Evolutionary conservation across 768 basidiomycete genomes (phyloP).

Genomic region (Scleroderma bovista): DNA sequence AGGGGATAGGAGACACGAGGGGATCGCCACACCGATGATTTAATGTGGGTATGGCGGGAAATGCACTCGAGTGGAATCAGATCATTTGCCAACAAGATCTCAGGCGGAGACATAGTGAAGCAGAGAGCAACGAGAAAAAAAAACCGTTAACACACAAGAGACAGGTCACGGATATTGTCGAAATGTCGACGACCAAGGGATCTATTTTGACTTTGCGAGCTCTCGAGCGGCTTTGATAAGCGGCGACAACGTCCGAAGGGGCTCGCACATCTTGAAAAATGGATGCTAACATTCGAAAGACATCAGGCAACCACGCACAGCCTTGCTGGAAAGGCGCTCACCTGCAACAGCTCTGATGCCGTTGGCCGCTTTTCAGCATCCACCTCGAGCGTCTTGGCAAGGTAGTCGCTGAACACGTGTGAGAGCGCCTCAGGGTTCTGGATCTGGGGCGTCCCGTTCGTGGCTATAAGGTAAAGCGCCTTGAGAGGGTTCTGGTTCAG

Average conservation of each 20-base stretch:
- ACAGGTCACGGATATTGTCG: neutral
- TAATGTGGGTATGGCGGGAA: neutral
- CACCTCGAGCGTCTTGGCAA: constrained; percentile 85
- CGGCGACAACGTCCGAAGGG: constrained; percentile 78
- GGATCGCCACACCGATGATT: neutral
- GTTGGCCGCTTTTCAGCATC: constrained; percentile 92
- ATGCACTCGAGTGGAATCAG: neutral
- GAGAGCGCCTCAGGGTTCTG: constrained; percentile 82
- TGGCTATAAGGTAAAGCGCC: constrained; percentile 96
- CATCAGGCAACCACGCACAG: constrained; percentile 3
- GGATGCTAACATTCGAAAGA: constrained; percentile 50
- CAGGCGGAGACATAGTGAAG: neutral
- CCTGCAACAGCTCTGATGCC: constrained; percentile 75
- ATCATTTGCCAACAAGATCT: neutral
- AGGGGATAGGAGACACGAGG: neutral
- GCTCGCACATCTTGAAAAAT: constrained; percentile 86
- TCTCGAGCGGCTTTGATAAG: constrained; percentile 91
- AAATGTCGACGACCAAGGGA: neutral
- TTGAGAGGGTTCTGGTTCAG: constrained; percentile 95
- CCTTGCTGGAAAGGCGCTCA: constrained; percentile 29
- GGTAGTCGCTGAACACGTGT: constrained; percentile 81
- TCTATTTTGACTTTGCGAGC: constrained; percentile 58
- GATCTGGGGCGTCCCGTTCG: constrained; percentile 95
- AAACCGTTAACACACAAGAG: neutral
- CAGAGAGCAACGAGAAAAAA: neutral